These are phyloP conservation scores for Dorcoceras hygrometricum DNA, from an alignment of 257 asterid genomes.

Conservation along the genomic window DNA sequence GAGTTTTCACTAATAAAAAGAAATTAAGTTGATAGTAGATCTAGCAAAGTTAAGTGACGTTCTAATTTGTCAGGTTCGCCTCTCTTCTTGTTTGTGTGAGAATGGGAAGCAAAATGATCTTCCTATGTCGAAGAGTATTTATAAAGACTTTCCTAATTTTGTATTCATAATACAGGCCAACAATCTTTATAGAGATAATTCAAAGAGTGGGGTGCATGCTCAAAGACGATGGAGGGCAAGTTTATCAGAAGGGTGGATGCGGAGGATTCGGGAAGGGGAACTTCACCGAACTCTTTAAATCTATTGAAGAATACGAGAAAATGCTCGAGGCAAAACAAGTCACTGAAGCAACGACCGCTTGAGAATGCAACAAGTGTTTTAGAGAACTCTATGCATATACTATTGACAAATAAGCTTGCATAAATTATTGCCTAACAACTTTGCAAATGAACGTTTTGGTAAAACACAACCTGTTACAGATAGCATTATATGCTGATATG, in stretches of 20 bases:
- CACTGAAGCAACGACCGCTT: slow-evolving; percentile 30
- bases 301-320: slow-evolving; percentile 69
- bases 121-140: slow-evolving; percentile 32
- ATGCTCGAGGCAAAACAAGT: slow-evolving; percentile 69
- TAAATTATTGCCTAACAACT: too few species aligned
- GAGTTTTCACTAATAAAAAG: background rate
- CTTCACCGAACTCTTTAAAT: slow-evolving; percentile 85
- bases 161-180: slow-evolving; percentile 54
- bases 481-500: background rate
- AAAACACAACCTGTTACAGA: too few species aligned
- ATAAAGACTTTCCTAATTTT: background rate
- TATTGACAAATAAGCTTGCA: too few species aligned
- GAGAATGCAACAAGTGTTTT: slow-evolving; percentile 7
- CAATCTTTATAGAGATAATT: slow-evolving; percentile 84
- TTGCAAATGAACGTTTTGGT: background rate
- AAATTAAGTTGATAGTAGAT: background rate
- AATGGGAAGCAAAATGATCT: background rate
- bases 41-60: background rate
- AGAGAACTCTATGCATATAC: background rate
- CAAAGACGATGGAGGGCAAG: slow-evolving; percentile 62
- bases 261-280: slow-evolving; percentile 99
- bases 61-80: background rate
- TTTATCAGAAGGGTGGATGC: slow-evolving; percentile 86
- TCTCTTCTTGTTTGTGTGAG: background rate
- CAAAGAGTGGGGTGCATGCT: slow-evolving; percentile 94